Evolutionary conservation across 495 filamentous ascomycete species (phyloP).

Genomic region (Platismatia glauca): DNA sequence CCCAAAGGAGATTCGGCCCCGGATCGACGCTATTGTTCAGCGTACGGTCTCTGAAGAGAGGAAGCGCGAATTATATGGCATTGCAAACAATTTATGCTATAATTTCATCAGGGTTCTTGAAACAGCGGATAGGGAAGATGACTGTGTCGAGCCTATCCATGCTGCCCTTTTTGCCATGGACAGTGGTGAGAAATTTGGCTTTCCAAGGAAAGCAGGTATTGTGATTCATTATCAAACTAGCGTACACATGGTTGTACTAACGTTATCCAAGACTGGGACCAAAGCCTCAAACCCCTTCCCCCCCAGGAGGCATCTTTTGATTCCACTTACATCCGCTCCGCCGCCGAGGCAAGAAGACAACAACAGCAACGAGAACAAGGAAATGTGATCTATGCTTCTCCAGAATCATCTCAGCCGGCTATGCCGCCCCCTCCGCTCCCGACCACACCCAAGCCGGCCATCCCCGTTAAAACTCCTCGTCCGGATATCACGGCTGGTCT

Average conservation of each 20-base stretch:
- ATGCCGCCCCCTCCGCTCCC: slow-evolving; percentile 15
- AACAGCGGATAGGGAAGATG: slow-evolving; percentile 14
- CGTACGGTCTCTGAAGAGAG: not conserved
- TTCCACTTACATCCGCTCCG: not conserved
- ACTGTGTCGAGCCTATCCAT: slow-evolving; percentile 9
- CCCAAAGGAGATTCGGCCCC: slow-evolving; percentile 12
- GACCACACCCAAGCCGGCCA: not conserved
- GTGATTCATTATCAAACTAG: not conserved
- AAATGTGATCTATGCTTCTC: slow-evolving; percentile 1
- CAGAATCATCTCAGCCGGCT: slow-evolving; percentile 13
- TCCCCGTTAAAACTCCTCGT: slow-evolving; percentile 20
- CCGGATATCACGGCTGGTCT: slow-evolving; percentile 20
- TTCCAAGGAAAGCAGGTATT: slow-evolving; percentile 18
- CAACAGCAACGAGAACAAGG: not conserved
- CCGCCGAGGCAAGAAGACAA: too few species aligned
- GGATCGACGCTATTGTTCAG: not conserved
- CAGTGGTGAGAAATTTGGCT: slow-evolving; percentile 4
- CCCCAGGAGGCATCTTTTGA: too few species aligned
- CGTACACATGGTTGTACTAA: slow-evolving; percentile 7
- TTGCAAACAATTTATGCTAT: not conserved
- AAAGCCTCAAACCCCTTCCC: slow-evolving; percentile 15
- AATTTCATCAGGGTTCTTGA: not conserved
- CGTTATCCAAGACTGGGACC: slow-evolving; percentile 15
- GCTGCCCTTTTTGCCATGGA: slow-evolving; percentile 9
- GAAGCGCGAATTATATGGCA: not conserved